Percentiles rank a stretch among this genome's conserved stretches.
Conservation (phyloP, 2,329 filamentous ascomycete genomes). For the Trichoderma pleuroti region DNA sequence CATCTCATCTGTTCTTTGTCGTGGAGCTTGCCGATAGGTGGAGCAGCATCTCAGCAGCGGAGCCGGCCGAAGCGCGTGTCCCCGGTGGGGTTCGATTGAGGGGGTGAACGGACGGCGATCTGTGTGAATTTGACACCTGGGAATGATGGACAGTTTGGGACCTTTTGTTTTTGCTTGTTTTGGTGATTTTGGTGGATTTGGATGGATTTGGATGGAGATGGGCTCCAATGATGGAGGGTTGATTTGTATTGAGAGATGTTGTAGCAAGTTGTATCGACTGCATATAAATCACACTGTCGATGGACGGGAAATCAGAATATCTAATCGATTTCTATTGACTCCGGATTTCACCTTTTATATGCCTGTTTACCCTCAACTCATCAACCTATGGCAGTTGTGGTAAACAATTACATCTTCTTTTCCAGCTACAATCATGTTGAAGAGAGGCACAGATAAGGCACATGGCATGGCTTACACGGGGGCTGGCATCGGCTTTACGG, state of each 20-base stretch:
- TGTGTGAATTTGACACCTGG: neutral
- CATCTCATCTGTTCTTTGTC: neutral
- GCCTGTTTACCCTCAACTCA: neutral
- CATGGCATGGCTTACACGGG: neutral
- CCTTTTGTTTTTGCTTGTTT: neutral
- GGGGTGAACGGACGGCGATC: neutral
- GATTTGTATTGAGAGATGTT: neutral
- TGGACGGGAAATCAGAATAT: neutral
- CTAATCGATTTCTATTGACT: neutral
- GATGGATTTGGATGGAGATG: neutral
- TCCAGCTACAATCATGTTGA: neutral
- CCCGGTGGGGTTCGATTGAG: conserved; percentile 23
- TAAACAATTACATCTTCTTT: neutral
- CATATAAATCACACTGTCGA: neutral
- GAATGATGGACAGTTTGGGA: neutral
- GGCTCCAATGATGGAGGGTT: neutral
- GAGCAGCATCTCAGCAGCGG: conserved; percentile 27
- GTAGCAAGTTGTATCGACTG: neutral
- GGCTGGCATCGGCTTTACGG: neutral
- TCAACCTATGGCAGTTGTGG: neutral
- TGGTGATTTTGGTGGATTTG: neutral
- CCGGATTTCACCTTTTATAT: neutral
- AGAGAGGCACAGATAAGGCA: neutral
- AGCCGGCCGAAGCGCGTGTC: conserved; percentile 35
- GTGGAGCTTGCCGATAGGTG: conserved; percentile 31